Conservation (phyloP, 2,329 filamentous ascomycete genomes). For the Epichloe glyceriae region DNA sequence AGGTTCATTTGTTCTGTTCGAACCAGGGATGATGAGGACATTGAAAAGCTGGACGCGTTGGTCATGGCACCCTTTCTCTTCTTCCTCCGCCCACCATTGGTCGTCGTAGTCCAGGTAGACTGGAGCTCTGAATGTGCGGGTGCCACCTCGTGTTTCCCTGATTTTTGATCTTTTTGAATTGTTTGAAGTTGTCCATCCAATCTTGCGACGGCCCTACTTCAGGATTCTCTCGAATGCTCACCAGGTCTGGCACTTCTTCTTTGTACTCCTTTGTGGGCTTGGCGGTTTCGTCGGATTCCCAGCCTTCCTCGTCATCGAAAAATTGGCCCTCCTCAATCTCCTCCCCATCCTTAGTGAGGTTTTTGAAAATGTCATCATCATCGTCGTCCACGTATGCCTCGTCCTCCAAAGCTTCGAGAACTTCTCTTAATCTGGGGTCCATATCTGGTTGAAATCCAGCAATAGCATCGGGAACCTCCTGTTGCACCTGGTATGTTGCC, state of each 20-base stretch:
- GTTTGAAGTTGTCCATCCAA: constrained; percentile 87
- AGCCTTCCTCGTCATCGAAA: constrained; percentile 61
- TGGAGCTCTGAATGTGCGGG: constrained; percentile 49
- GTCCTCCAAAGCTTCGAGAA: constrained; percentile 85
- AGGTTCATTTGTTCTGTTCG: constrained; percentile 78
- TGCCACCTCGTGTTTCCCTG: constrained; percentile 25
- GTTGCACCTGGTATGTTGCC: constrained; percentile 79
- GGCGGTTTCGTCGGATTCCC: constrained; percentile 88
- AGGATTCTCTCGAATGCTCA: constrained; percentile 32
- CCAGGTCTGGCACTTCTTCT: constrained; percentile 34
- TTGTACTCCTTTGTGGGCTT: constrained; percentile 54
- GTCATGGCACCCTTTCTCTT: constrained; percentile 93
- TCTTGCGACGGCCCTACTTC: constrained; percentile 57
- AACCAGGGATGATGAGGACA: constrained; percentile 78
- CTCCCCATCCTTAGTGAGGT: constrained; percentile 53
- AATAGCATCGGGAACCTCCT: constrained; percentile 82
- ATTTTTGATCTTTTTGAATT: constrained; percentile 74
- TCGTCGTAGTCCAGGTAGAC: constrained; percentile 62
- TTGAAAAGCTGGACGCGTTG: constrained; percentile 74
- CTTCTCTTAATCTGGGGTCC: constrained; percentile 85
- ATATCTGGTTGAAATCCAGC: constrained; percentile 95
- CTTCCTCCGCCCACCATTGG: constrained; percentile 71
- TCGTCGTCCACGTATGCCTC: constrained; percentile 85
- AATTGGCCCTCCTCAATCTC: constrained; percentile 58
- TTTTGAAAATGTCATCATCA: constrained; percentile 75